Conservation (phyloP, 2,329 filamentous ascomycete genomes). For the Metarhizium rileyi region DNA sequence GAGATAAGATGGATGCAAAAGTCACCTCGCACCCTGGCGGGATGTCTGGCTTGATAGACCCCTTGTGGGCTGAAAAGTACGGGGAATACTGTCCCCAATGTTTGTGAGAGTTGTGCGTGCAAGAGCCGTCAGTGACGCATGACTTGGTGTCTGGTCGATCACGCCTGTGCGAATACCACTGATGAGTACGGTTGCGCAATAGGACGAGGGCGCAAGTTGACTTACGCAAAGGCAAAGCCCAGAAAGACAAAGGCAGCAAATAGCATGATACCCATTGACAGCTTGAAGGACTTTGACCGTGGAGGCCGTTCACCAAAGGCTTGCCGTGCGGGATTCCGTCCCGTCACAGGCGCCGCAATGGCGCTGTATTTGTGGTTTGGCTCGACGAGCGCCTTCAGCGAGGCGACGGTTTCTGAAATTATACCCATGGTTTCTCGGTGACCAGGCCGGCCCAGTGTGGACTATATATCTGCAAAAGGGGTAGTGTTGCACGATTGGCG, state of each 20-base stretch:
- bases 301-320: background rate
- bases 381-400: slow-evolving; percentile 12
- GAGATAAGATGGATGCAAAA: slow-evolving; percentile 72
- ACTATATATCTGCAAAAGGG: background rate
- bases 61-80: slow-evolving; percentile 65
- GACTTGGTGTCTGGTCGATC: slow-evolving; percentile 4
- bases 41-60: slow-evolving; percentile 43
- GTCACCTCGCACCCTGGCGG: slow-evolving; percentile 64
- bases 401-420: slow-evolving; percentile 2
- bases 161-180: slow-evolving; percentile 1
- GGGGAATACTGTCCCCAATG: slow-evolving; percentile 85
- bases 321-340: background rate
- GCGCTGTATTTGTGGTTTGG: slow-evolving; percentile 20
- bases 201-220: background rate
- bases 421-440: slow-evolving; percentile 4
- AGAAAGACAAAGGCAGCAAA: slow-evolving; percentile 9
- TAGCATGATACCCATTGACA: slow-evolving; percentile 10
- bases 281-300: slow-evolving; percentile 8
- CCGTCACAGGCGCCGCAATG: slow-evolving; percentile 11
- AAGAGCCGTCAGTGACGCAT: slow-evolving; percentile 22
- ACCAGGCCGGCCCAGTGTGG: background rate
- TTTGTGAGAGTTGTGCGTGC: slow-evolving; percentile 50
- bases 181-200: background rate
- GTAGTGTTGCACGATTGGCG: background rate
- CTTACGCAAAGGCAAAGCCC: slow-evolving; percentile 12